Evolutionary conservation across 441 rosid genomes (phyloP), one percentile per base, ranked within the genome.

Genomic region (Syzygium malaccense): DNA sequence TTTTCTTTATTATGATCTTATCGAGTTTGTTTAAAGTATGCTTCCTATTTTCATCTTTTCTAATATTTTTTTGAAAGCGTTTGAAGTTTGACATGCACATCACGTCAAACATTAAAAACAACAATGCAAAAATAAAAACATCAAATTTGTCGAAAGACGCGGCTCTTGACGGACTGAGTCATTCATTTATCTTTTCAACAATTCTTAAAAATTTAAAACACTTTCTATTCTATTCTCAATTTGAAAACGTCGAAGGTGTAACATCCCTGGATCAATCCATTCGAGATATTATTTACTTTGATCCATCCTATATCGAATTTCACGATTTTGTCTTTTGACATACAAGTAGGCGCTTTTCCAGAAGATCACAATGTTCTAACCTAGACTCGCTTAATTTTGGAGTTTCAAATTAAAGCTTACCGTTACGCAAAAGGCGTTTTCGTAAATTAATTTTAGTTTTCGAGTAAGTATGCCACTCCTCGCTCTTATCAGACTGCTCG

Each of bases 351-450:
- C 2, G 9, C 48, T 45, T 45, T 45, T 1, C 48, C 48, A 45
- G 2, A 45, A 7, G 9, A 2, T 45, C 2, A 45, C 2, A 1
- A 7, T 45, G 9, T 45, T 45, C 48, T 45, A 45, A 1, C 2
- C 2, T 45, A 1, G 0, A 45, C 9, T 45, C 48, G 9, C 48
- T 45, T 45, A 45, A 45, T 45, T 45, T 45, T 45, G 48, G 0
- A 45, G 10, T 45, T 45, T 1, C 2, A 45, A 45, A 45, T 7
- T 8, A 45, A 45, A 7, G 2, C 2, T 45, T 45, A 0, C 48
- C 48, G 2, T 45, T 45, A 45, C 2, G 2, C 1, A 45, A 45
- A 45, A 45, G 8, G 48, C 9, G 2, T 45, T 45, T 45, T 45
- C 9, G 1, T 45, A 7, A 45, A 1, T 45, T 45, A 45, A 45